A percentile compares a stretch with the other conserved stretches of the same genome.
These are phyloP conservation scores for Neoboletus subvelutipes DNA, from an alignment of 768 basidiomycete genomes.

Conservation along the genomic window DNA sequence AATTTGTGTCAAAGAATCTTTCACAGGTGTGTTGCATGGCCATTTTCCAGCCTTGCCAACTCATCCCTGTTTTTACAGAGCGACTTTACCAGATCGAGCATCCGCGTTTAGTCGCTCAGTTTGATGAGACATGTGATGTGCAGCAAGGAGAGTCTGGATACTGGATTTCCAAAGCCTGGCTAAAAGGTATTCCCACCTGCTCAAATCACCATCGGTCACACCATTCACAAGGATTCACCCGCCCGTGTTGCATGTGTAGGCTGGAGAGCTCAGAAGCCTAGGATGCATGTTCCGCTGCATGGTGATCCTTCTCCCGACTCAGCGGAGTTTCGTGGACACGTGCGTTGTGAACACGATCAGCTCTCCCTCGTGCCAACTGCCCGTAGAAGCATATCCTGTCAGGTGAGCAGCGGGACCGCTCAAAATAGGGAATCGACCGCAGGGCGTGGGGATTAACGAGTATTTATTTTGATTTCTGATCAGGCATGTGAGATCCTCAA, in stretches of 20 bases:
- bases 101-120: constrained; percentile 54
- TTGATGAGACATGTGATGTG: constrained; percentile 52
- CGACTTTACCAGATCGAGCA: constrained; percentile 69
- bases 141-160: constrained; percentile 45
- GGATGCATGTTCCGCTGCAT: constrained; percentile 63
- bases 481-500: constrained; percentile 60
- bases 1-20: constrained; percentile 54
- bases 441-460: constrained; percentile 19
- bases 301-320: constrained; percentile 70
- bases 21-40: constrained; percentile 47
- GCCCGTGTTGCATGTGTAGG: constrained; percentile 43
- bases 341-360: constrained; percentile 69
- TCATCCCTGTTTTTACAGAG: constrained; percentile 41
- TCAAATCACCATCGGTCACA: constrained; percentile 8
- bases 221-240: constrained; percentile 10
- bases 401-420: constrained; percentile 40
- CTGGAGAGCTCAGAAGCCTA: constrained; percentile 70
- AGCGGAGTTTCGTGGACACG: constrained; percentile 53
- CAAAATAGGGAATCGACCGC: constrained; percentile 10
- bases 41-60: neutral
- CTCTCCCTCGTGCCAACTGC: constrained; percentile 54
- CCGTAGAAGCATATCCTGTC: constrained; percentile 60
- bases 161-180: constrained; percentile 81
- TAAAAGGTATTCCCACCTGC: constrained; percentile 52
- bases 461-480: constrained; percentile 10